Evolutionary conservation across 371 early-diverging fungal species (phyloP), one percentile per base, ranked within the genome.

Genomic region (Gilbertella persicaria): DNA sequence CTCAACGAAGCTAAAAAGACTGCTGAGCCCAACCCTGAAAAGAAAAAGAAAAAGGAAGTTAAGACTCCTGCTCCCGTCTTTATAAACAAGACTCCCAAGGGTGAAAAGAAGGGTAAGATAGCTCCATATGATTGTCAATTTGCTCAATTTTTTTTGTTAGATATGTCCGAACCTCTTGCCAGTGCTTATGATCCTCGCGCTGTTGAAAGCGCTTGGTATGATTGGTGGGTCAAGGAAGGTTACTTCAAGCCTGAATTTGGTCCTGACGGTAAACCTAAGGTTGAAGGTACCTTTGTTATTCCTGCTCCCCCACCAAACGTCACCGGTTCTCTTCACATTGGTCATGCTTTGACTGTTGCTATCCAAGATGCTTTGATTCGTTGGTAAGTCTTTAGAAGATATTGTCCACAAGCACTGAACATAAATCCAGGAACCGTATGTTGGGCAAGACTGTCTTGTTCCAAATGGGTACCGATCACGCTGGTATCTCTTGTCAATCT

Each of bases 261-360:
- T 5, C 75, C 78, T 12, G 85, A 91, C 55, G 93, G 91, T 44
- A 80, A 91, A 64, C 66, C 83, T 50, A 80, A 77, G 53, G 79
- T 87, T 21, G 92, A 89, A 58, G 96, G 96, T 48, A 67, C 80
- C 17, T 99, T 93, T 75, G 91, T 95, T 25, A 88, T 99, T 58
- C 86, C 95, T 20, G 89, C 96, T 6, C 99, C 99, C 4, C 99
- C 99, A 60, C 99, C 99, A 23, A 99, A 99, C 72, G 94, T 99
- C 29, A 99, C 99, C 30, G 99, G 99, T 52, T 86, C 87, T 37
- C 89, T 99, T 43, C 99, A 99, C 67, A 89, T 98, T 62, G 99
- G 99, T 33, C 99, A 99, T 70, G 98, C 96, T 4, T 82, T 99
- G 71, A 98, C 97, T 62, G 88, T 91, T 44, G 75, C 99, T 21